Evolutionary conservation across 1,139 yeast genomes (phyloP).

Genomic region (Suhomyces bribrorum): DNA sequence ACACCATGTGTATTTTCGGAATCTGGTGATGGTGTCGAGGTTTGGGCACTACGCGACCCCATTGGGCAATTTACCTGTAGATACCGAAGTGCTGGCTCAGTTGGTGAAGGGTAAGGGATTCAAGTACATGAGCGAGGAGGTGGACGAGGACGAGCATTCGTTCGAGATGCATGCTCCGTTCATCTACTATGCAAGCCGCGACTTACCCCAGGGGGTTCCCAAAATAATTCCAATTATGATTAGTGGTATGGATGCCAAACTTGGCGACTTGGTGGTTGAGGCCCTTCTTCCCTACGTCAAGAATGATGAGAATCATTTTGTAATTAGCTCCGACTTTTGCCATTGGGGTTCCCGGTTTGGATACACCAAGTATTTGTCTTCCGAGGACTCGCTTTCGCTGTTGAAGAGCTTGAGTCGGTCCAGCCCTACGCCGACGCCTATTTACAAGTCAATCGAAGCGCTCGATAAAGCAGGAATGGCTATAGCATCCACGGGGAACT

Average conservation of each 20-base stretch:
- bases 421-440: constrained; percentile 31
- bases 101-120: constrained; percentile 42
- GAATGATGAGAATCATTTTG: constrained; percentile 64
- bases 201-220: constrained; percentile 43
- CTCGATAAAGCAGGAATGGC: constrained; percentile 73
- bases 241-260: constrained; percentile 55
- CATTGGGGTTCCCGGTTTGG: constrained; percentile 91
- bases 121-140: constrained; percentile 54
- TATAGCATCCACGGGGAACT: constrained; percentile 56
- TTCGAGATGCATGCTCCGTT: constrained; percentile 94
- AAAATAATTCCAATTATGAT: constrained; percentile 78
- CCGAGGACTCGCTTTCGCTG: not conserved
- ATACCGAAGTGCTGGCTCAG: constrained; percentile 42
- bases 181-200: constrained; percentile 50
- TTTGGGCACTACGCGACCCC: constrained; percentile 75
- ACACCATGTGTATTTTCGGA: constrained; percentile 81
- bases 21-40: constrained; percentile 56
- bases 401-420: not conserved
- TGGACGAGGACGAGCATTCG: constrained; percentile 87
- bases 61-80: constrained; percentile 71
- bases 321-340: constrained; percentile 89
- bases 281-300: constrained; percentile 55
- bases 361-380: constrained; percentile 57
- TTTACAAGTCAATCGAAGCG: constrained; percentile 69
- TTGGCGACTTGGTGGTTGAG: constrained; percentile 49